Conservation (phyloP, 2,329 filamentous ascomycete species). For the Aspergillus arachidicola region DNA sequence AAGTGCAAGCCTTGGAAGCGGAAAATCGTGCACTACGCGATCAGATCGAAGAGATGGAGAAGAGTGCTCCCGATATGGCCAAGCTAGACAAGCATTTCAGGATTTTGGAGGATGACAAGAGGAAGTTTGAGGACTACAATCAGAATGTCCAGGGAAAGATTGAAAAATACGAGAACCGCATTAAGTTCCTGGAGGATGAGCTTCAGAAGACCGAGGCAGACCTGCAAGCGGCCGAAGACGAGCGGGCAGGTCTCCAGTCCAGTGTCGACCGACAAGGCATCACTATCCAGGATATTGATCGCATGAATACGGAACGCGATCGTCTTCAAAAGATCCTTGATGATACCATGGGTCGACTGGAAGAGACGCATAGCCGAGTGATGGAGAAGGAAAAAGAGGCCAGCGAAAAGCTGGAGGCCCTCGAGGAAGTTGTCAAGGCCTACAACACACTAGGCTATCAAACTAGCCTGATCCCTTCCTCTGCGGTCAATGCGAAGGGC, state of each 20-base stretch:
- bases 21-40: conserved; percentile 79
- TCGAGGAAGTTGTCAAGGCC: conserved; percentile 85
- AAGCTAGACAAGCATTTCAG: conserved; percentile 87
- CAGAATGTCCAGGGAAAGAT: conserved; percentile 78
- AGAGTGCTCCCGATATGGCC: conserved; percentile 78
- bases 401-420: conserved; percentile 80
- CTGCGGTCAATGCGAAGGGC: conserved; percentile 82
- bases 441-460: conserved; percentile 97
- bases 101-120: conserved; percentile 90
- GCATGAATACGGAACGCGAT: conserved; percentile 95
- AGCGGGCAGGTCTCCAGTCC: conserved; percentile 76
- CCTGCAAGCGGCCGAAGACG: conserved; percentile 77
- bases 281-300: conserved; percentile 97
- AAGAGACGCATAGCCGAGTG: conserved; percentile 81
- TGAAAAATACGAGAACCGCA: conserved; percentile 82
- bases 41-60: conserved; percentile 87
- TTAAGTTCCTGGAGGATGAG: conserved; percentile 81
- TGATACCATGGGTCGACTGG: conserved; percentile 71
- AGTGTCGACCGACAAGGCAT: conserved; percentile 91
- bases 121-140: conserved; percentile 96
- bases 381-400: conserved; percentile 88
- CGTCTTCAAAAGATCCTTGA: conserved; percentile 88
- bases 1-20: conserved; percentile 81
- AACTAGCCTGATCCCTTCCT: conserved; percentile 82
- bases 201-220: conserved; percentile 77